Percentiles rank a stretch among this genome's conserved stretches.
phyloP scores from a whole-genome alignment of 2,329 filamentous ascomycete species.

The Metarhizium sp. region DNA sequence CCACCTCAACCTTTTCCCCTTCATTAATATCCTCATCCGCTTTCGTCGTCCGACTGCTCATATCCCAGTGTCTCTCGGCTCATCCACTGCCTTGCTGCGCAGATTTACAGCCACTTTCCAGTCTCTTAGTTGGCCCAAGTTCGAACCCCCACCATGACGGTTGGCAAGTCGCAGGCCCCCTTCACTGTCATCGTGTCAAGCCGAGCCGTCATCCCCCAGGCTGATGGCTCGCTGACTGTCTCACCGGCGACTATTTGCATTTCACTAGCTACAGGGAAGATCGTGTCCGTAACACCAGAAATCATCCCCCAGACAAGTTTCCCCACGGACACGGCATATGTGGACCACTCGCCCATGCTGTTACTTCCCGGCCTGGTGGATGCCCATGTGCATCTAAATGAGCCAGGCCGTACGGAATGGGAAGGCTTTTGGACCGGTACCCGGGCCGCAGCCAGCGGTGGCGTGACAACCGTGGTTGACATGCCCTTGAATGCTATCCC shows the following conservation, averaged over 20 bases:
- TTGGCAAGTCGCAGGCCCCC: constrained; percentile 18
- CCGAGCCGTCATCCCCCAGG: constrained; percentile 68
- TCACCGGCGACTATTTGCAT: constrained; percentile 78
- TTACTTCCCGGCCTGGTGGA: constrained; percentile 89
- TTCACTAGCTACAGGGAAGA: constrained; percentile 73
- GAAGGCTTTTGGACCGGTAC: constrained; percentile 96
- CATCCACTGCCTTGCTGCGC: neutral
- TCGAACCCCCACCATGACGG: constrained; percentile 18
- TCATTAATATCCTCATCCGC: neutral
- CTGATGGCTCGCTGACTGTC: constrained; percentile 50
- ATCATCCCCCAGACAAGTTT: constrained; percentile 71
- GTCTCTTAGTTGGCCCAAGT: constrained; percentile 2
- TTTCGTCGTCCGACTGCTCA: neutral
- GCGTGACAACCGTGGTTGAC: constrained; percentile 92
- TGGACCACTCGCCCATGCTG: constrained; percentile 75
- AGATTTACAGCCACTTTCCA: neutral
- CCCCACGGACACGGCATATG: constrained; percentile 61
- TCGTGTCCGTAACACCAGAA: constrained; percentile 62
- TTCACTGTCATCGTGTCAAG: constrained; percentile 75
- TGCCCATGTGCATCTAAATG: constrained; percentile 94
- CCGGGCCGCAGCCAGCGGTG: constrained; percentile 84
- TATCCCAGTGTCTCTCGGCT: neutral
- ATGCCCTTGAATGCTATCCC: constrained; percentile 98
- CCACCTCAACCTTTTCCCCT: neutral
- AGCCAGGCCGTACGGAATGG: constrained; percentile 95